Percentiles rank a stretch among this genome's conserved stretches.
Conservation (phyloP, 2,329 filamentous ascomycete genomes). For the Botrytis cinerea region DNA sequence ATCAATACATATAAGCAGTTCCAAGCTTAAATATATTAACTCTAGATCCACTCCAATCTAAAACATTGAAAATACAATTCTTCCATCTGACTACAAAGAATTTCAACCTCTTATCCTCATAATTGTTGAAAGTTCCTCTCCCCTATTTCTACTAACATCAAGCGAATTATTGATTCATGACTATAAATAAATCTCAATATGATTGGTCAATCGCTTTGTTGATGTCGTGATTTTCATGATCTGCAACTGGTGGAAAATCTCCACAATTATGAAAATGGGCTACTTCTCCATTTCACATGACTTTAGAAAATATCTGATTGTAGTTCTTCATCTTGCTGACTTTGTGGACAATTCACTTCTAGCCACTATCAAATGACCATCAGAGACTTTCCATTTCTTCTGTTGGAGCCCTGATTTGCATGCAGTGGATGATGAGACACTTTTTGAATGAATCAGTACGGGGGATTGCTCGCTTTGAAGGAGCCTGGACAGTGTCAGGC, state of each 20-base stretch:
- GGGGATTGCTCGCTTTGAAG: not conserved
- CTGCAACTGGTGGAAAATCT: conserved; percentile 6
- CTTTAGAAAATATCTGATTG: not conserved
- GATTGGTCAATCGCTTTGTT: not conserved
- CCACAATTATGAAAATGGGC: not conserved
- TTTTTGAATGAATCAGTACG: not conserved
- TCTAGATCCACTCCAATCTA: not conserved
- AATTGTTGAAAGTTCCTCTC: not conserved
- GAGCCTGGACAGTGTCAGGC: not conserved
- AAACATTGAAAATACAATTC: not conserved
- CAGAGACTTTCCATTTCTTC: not conserved
- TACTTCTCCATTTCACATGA: not conserved
- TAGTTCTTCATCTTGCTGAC: not conserved
- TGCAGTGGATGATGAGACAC: not conserved
- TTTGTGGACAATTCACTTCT: not conserved
- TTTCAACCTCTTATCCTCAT: not conserved
- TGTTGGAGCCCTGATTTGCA: not conserved
- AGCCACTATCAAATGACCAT: not conserved
- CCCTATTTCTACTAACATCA: not conserved
- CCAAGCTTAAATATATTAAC: not conserved
- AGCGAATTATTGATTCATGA: not conserved
- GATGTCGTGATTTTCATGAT: not conserved
- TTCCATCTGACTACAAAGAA: not conserved
- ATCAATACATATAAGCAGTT: not conserved
- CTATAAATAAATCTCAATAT: not conserved